A percentile compares a stretch with the other conserved stretches of the same genome.
Evolutionary conservation across 1,284 basidiomycete species (phyloP).

Genomic region (Leccinum proximum): DNA sequence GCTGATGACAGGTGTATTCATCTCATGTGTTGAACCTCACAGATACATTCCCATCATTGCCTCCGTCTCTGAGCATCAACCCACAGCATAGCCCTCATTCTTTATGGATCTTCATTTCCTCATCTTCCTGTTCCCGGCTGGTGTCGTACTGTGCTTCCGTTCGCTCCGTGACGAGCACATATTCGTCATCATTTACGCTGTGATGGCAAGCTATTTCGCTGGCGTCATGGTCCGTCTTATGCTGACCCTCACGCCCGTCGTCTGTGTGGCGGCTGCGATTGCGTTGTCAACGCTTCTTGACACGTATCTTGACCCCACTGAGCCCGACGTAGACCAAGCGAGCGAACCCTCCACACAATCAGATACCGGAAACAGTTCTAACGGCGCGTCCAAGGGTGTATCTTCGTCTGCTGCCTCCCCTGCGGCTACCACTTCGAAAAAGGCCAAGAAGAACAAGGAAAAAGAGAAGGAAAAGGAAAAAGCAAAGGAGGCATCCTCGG

Average conservation of each 20-base stretch:
- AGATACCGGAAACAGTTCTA: constrained; percentile 25
- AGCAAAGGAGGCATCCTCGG: constrained; percentile 39
- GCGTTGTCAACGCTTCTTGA: constrained; percentile 90
- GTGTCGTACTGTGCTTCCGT: constrained; percentile 92
- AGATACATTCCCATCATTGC: constrained; percentile 98
- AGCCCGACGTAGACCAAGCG: constrained; percentile 49
- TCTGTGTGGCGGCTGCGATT: constrained; percentile 90
- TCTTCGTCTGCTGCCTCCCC: constrained; percentile 25
- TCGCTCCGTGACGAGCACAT: constrained; percentile 96
- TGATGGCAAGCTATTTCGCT: constrained; percentile 97
- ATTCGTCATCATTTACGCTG: constrained; percentile 98
- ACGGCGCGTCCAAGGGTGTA: constrained; percentile 26
- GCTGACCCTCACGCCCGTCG: constrained; percentile 90
- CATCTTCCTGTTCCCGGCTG: constrained; percentile 97
- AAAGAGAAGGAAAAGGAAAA: constrained; percentile 40
- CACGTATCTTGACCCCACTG: constrained; percentile 78
- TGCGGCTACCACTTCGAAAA: constrained; percentile 44
- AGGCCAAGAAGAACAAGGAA: constrained; percentile 58
- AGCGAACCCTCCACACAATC: constrained; percentile 25
- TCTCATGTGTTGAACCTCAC: constrained; percentile 11
- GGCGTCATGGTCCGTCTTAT: constrained; percentile 99
- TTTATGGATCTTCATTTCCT: constrained; percentile 99
- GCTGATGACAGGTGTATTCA: constrained; percentile 5
- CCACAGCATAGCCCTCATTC: constrained; percentile 99
- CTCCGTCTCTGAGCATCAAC: constrained; percentile 99